Base-by-base conservation (phyloP, 176 grass and related monocot species). In the Aegilops bicornis region DNA sequence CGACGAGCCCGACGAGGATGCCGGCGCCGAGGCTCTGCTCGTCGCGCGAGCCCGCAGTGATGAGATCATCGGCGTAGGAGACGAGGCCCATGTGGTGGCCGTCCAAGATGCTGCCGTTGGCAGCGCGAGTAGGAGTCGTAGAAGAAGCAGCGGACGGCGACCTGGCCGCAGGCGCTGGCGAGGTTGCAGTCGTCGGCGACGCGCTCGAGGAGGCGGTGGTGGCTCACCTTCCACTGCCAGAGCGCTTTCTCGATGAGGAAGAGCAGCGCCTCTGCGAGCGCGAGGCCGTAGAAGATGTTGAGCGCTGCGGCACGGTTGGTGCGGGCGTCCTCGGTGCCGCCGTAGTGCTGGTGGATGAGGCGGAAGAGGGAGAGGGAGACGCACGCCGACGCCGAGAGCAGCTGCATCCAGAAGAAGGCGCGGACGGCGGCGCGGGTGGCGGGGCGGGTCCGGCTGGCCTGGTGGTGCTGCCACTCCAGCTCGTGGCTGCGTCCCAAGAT, bases 391-490 rank as follows among this genome's bases (percentile, higher is more conserved):
- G 89, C 87, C 0, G 94, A 89, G 24, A 88, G 31, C 31, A 97
- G 82, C 79, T 97, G 89, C 30, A 97, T 86, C 87, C 94, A 92
- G 85, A 74, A 86, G 79, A 93, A 89, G 37, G 87, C 35, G 10
- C 87, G 63, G 54, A 87, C 89, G 66, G 31, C 64, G 79, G 87
- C 85, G 48, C 52, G 88, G 9, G 91, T 84, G 3, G 91, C 66
- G 85, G 89, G 76, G 7, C 54, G 54, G 17, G 60, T 45, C 73
- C 91, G 83, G 74, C 71, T 17, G 50, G 92, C 23, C 83, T 88
- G 35, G 90, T 80, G 82, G 65, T 95, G 90, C 86, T 95, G 93
- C 93, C 93, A 95, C 88, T 90, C 88, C 36, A 95, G 90, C 90
- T 92, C 93, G 48, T 92, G 93, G 79, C 93, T 95, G 64, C 93